A percentile compares a stretch with the other conserved stretches of the same genome.
Conservation (phyloP, 208 protist species). For the Wallacemonas collosoma region DNA sequence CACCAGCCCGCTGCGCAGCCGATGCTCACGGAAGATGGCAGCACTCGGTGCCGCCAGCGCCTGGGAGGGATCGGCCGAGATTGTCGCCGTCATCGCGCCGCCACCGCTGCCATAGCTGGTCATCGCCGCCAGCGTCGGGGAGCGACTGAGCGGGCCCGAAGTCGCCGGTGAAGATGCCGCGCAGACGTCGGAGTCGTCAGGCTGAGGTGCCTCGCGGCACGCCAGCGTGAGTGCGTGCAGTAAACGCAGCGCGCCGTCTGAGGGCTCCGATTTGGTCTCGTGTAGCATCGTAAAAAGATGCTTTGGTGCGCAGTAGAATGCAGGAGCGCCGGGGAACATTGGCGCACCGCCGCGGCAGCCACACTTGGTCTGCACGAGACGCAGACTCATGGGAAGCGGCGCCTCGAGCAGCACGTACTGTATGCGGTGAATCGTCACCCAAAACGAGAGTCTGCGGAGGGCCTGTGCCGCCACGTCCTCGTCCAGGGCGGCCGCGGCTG, state of each 20-base stretch:
- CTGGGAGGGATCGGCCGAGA: background rate
- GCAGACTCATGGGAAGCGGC: slow-evolving; percentile 28
- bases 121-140: background rate
- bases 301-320: slow-evolving; percentile 33
- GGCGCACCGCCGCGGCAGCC: slow-evolving; percentile 7
- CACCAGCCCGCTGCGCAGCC: slow-evolving; percentile 69
- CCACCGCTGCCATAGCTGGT: background rate
- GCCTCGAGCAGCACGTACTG: slow-evolving; percentile 48
- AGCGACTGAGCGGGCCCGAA: background rate
- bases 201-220: background rate
- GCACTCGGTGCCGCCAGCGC: background rate
- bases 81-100: background rate
- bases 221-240: slow-evolving; percentile 23
- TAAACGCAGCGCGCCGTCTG: slow-evolving; percentile 12
- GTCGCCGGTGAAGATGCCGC: background rate
- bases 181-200: background rate
- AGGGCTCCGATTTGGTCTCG: slow-evolving; percentile 15
- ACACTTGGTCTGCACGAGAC: background rate
- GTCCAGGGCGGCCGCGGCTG: slow-evolving; percentile 2
- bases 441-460: slow-evolving; percentile 41
- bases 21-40: slow-evolving; percentile 32
- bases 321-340: slow-evolving; percentile 1
- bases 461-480: slow-evolving; percentile 7
- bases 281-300: slow-evolving; percentile 32
- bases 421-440: slow-evolving; percentile 47